These are phyloP conservation scores for Globisporangium parvum DNA, from an alignment of 352 stramenopile species.

Conservation along the genomic window DNA sequence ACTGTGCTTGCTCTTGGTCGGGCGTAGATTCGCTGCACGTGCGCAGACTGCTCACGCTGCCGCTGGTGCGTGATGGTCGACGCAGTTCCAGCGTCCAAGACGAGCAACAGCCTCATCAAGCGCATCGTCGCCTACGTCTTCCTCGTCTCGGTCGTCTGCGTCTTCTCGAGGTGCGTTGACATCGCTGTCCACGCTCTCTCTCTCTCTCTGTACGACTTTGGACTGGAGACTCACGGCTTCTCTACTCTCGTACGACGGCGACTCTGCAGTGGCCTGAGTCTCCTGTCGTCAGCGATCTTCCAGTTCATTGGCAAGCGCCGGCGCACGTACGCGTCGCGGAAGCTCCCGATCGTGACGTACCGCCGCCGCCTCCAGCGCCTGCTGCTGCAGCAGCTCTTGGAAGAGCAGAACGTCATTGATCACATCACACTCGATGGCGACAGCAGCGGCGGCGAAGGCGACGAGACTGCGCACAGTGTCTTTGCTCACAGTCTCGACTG, in stretches of 20 bases:
- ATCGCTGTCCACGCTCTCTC: too few species aligned
- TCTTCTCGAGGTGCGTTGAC: slow-evolving; percentile 45
- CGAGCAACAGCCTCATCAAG: slow-evolving; percentile 57
- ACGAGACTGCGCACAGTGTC: neutral
- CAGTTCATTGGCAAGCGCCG: slow-evolving; percentile 52
- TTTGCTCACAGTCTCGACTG: neutral
- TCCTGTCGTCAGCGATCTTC: slow-evolving; percentile 62
- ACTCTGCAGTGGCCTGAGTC: slow-evolving; percentile 39
- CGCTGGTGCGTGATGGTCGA: neutral
- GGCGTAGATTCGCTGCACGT: too few species aligned
- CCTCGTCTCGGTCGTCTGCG: slow-evolving; percentile 70
- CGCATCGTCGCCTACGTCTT: slow-evolving; percentile 70
- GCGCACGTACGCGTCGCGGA: slow-evolving; percentile 44
- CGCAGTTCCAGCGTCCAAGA: slow-evolving; percentile 45
- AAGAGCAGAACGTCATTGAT: slow-evolving; percentile 43
- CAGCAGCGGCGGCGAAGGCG: neutral
- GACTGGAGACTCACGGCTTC: neutral
- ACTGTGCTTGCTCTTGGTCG: too few species aligned
- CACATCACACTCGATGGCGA: slow-evolving; percentile 33
- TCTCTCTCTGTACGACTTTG: neutral
- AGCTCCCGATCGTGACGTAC: slow-evolving; percentile 54
- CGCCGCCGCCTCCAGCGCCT: slow-evolving; percentile 39
- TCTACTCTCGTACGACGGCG: neutral
- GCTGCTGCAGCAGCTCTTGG: slow-evolving; percentile 37
- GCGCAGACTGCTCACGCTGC: neutral